Evolutionary conservation across 2,329 filamentous ascomycete species (phyloP).

Genomic region (Alternaria gaisen): DNA sequence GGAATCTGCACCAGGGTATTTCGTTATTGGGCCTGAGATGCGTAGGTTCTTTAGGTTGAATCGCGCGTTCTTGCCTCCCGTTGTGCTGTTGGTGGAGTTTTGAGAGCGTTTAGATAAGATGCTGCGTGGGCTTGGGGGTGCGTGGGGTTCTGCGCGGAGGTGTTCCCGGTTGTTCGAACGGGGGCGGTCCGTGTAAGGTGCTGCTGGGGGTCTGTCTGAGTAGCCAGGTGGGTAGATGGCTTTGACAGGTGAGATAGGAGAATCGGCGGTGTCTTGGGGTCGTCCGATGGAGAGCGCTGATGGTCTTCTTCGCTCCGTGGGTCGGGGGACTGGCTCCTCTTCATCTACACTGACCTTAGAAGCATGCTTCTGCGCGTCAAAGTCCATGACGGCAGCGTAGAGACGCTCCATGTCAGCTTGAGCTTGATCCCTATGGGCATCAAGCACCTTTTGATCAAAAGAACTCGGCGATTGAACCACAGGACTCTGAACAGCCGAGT

Average conservation of each 20-base stretch:
- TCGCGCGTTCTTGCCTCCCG: constrained; percentile 50
- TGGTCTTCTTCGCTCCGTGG: constrained; percentile 29
- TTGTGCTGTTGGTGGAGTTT: constrained; percentile 48
- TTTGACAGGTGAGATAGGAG: constrained; percentile 53
- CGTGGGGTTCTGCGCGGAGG: constrained; percentile 22
- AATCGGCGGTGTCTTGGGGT: constrained; percentile 35
- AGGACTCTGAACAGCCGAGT: constrained; percentile 47
- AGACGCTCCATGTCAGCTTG: constrained; percentile 87
- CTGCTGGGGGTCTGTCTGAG: constrained; percentile 31
- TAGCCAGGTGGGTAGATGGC: constrained; percentile 59
- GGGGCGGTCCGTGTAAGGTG: constrained; percentile 17
- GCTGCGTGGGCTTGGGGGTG: constrained; percentile 46
- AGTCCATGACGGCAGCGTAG: constrained; percentile 91
- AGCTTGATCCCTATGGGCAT: constrained; percentile 76
- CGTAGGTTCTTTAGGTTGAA: constrained; percentile 63
- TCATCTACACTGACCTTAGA: constrained; percentile 41
- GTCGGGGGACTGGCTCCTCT: constrained; percentile 16
- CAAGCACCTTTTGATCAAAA: constrained; percentile 80
- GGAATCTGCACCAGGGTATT: constrained; percentile 51
- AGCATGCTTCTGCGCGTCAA: constrained; percentile 68
- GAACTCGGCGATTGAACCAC: constrained; percentile 68
- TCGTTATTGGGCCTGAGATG: constrained; percentile 65
- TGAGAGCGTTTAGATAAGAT: constrained; percentile 47
- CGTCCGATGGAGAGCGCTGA: constrained; percentile 44
- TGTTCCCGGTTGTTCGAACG: constrained; percentile 9